Percentiles rank a stretch among this genome's conserved stretches.
These are phyloP conservation scores for Yamadazyma sp. DNA, from an alignment of 1,139 yeast species.

Conservation along the genomic window DNA sequence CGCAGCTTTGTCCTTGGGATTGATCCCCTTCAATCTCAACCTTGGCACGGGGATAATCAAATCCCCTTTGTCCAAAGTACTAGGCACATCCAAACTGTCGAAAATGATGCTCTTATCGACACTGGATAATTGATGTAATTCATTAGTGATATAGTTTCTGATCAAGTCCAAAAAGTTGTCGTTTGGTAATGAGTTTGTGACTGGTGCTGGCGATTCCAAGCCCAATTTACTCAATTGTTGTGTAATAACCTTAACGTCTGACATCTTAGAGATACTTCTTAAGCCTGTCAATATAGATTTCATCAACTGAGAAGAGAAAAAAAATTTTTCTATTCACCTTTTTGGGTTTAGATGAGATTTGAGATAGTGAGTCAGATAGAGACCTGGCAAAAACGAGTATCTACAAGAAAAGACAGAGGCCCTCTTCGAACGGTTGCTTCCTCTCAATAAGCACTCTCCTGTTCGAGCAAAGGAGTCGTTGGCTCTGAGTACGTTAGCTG, in stretches of 20 bases:
- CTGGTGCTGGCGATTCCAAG: constrained; percentile 27
- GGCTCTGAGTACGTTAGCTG: too few species aligned
- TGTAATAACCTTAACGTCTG: constrained; percentile 32
- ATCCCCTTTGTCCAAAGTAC: constrained; percentile 88
- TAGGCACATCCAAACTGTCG: constrained; percentile 88
- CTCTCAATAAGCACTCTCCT: too few species aligned
- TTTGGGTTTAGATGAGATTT: background rate
- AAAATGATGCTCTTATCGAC: constrained; percentile 70
- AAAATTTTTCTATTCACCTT: background rate
- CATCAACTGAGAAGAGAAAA: constrained; percentile 12
- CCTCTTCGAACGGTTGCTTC: too few species aligned
- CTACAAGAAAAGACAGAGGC: too few species aligned
- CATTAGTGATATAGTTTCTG: constrained; percentile 85
- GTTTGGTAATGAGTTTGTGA: constrained; percentile 57
- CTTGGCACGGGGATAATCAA: constrained; percentile 91
- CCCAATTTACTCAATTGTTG: constrained; percentile 39
- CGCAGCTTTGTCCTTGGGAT: constrained; percentile 79
- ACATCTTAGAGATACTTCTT: constrained; percentile 15
- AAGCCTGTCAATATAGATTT: constrained; percentile 14
- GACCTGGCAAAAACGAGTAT: too few species aligned
- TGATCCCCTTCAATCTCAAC: constrained; percentile 81
- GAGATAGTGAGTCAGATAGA: constrained; percentile 1
- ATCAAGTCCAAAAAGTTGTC: constrained; percentile 76
- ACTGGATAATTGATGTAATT: constrained; percentile 69
- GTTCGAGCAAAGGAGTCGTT: too few species aligned